Evolutionary conservation across 129 eudicot genomes (phyloP).

Genomic region (Glebionis coronaria): DNA sequence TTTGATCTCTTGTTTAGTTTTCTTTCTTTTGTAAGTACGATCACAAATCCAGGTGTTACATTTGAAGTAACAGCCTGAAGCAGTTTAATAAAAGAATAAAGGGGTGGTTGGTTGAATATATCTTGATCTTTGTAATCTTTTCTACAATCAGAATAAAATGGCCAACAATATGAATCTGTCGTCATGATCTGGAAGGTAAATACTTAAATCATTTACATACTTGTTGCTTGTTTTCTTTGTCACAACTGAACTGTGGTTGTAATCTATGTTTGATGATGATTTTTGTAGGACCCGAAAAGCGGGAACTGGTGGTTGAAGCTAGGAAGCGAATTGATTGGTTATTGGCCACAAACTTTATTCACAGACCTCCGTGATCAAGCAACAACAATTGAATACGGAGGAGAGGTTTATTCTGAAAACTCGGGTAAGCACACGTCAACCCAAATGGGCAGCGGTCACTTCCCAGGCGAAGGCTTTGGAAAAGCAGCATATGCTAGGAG

Average conservation of each 20-base stretch:
- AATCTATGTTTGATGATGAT: not conserved
- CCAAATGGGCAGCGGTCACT: conserved; percentile 91
- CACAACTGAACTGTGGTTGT: no score
- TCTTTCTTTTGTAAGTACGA: no score
- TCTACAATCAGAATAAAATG: conserved; percentile 45
- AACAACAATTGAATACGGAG: conserved; percentile 62
- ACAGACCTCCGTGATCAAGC: conserved; percentile 57
- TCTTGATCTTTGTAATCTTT: no score
- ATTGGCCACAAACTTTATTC: conserved; percentile 71
- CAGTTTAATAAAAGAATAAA: no score
- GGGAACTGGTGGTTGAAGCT: conserved; percentile 73
- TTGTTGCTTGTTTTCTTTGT: no score
- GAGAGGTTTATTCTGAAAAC: conserved; percentile 34
- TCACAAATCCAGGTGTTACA: no score
- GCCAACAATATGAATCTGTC: conserved; percentile 66
- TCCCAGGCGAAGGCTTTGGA: conserved; percentile 69
- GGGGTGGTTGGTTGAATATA: no score
- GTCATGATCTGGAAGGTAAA: conserved; percentile 75
- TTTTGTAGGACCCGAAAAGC: conserved; percentile 55
- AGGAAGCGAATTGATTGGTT: conserved; percentile 31
- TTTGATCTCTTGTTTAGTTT: no score
- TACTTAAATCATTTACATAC: not conserved
- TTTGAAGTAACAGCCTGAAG: no score
- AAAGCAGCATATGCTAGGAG: conserved; percentile 64
- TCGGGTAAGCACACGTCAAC: conserved; percentile 50